Base-by-base conservation (phyloP, 495 filamentous ascomycete species). In the Hypoxylon crocopeplum region DNA sequence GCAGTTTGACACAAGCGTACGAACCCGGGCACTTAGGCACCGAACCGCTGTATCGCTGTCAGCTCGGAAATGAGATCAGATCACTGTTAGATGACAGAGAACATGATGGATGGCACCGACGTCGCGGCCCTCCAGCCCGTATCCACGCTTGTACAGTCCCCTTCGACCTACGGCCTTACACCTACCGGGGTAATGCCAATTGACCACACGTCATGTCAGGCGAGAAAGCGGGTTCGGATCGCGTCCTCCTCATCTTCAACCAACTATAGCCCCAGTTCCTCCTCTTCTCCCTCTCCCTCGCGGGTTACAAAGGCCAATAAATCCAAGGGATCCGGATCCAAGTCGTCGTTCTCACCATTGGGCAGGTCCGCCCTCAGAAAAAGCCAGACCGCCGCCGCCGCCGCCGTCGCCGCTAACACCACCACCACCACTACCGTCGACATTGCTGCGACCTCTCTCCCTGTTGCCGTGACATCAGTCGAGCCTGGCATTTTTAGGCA, bases 181-280 rank as follows among this genome's bases (percentile, higher is more conserved):
- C 49, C 44, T 56, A 30, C 61, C 39, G 47, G 62, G 46, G 56
- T 56, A 48, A 33, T 42, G 56, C 41, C 57, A 66, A 56, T 53
- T 52, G 46, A 61, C 11, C 33, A 30, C n/a, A 36, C 54, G 39
- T 60, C 56, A 52, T 56, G 62, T 46, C 60, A 49, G 40, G 29
- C 49, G 24, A 56, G 51, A 39, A 61, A 59, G 46, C 44, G 62
- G 38, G 12, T 32, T 44, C 51, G 46, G 62, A 51, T 42, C 47
- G 19, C 22, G 22, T 59, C 45, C 21, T 22, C 24, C 32, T 20
- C 33, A 36, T 37, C 61, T 10, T 37, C 33, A 15, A 13, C 55
- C 32, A 51, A 51, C 39, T 62, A 40, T 47, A 45, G 22, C 45
- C 49, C 51, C 27, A 51, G 46, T 51, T 36, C 44, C 41, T 16